Evolutionary conservation across 805 yeast species (phyloP), one percentile per base, ranked within the genome.

Genomic region (Torulaspora delbrueckii): DNA sequence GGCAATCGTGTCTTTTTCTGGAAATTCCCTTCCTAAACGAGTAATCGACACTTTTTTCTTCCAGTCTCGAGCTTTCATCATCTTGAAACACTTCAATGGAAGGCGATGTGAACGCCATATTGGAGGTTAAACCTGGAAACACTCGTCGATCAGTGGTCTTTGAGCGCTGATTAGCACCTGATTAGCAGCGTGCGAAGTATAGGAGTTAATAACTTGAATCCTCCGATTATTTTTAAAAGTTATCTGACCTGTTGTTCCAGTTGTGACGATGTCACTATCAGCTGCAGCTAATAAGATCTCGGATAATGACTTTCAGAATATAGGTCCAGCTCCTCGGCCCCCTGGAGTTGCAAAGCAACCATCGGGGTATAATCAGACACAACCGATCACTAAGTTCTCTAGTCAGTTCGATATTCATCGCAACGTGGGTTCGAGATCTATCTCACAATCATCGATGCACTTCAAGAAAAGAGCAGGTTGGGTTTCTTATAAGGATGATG

Each of bases 401-500:
- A 47, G 54, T 57, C 50, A 66, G 62, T 16, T 66, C 56, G 55
- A 62, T 56, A 22, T 57, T 52, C 45, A 61, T 51, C 77, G 47
- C 74, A 79, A 47, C 45, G 22, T 48, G 25, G 41, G 42, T 39
- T 8, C 46, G 43, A 45, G 52, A 22, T 45, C 58, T 6, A 42
- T 46, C 10, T 43, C 54, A 12, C 50, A 45, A 18, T 40, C 50
- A 10, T 34, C 51, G 13, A 43, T 50, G 39, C 53, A 54, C 31
- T 46, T 48, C 40, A 60, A 55, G 46, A 55, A 56, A 30, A 55
- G 58, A 36, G 50, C 58, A 4, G 96, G 97, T 0, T 90, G 96
- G 95, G 90, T 88, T 18, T 85, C 86, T 44, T 81, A 88, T 48
- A 90, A 87, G 64, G 98, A 91, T 57, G 97, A 91, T 57, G 96